Conservation (phyloP, 2,329 filamentous ascomycete species). For the Sporothrix variecibatus region DNA sequence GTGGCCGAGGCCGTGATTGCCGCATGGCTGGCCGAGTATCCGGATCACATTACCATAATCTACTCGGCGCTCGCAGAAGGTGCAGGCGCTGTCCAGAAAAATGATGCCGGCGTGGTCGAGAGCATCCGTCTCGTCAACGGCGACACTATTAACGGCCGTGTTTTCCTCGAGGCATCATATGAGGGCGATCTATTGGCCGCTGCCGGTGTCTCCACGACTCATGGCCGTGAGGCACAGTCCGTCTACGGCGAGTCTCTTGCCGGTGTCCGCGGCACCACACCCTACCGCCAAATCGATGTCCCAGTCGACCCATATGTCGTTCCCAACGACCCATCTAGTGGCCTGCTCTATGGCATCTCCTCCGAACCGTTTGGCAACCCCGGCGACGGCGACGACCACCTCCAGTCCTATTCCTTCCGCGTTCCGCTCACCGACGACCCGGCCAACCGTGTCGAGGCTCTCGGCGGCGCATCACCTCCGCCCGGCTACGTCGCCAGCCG, state of each 20-base stretch:
- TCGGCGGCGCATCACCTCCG: background rate
- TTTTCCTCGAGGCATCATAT: slow-evolving; percentile 14
- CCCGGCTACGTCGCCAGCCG: slow-evolving; percentile 11
- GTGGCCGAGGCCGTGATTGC: slow-evolving; percentile 15
- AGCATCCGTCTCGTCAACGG: background rate
- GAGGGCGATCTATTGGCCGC: slow-evolving; percentile 17
- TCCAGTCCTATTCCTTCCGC: slow-evolving; percentile 20
- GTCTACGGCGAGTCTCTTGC: slow-evolving; percentile 11
- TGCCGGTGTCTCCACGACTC: background rate
- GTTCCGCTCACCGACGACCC: slow-evolving; percentile 19
- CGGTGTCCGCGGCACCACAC: slow-evolving; percentile 11
- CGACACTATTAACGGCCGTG: background rate
- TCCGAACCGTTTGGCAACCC: slow-evolving; percentile 9
- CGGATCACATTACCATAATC: background rate
- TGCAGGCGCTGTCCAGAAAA: background rate
- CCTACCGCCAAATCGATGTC: slow-evolving; percentile 21
- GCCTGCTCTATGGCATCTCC: slow-evolving; percentile 15
- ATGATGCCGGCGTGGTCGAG: background rate
- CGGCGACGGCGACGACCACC: slow-evolving; percentile 19
- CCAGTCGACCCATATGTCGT: slow-evolving; percentile 1
- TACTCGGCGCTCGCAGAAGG: background rate
- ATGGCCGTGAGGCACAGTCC: slow-evolving; percentile 11
- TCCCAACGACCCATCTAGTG: background rate
- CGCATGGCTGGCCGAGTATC: slow-evolving; percentile 4
- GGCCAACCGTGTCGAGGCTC: background rate